Evolutionary conservation across 1,284 basidiomycete species (phyloP).

Genomic region (Pyrrhoderma lamaoense): DNA sequence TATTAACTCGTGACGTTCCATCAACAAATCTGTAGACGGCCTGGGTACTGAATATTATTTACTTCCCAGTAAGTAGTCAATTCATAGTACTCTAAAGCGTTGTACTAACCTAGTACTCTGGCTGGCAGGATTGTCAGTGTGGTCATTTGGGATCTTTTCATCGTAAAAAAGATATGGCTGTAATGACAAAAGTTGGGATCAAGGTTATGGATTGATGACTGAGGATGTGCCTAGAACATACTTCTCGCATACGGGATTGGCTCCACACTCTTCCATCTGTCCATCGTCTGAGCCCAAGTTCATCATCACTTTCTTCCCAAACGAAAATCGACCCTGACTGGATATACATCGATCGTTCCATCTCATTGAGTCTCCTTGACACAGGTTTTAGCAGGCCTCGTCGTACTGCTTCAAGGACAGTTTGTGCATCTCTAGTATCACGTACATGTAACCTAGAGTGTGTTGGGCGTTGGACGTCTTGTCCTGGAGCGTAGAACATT

Average conservation of each 20-base stretch:
- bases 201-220: conserved; percentile 10
- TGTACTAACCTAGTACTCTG: conserved; percentile 34
- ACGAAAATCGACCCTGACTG: conserved; percentile 56
- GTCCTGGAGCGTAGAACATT: conserved; percentile 34
- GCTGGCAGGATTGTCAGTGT: conserved; percentile 27
- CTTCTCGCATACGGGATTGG: conserved; percentile 58
- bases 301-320: conserved; percentile 60
- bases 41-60: conserved; percentile 27
- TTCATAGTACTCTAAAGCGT: background rate
- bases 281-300: conserved; percentile 52
- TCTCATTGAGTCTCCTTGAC: conserved; percentile 48
- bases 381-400: conserved; percentile 44
- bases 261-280: conserved; percentile 63
- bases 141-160: conserved; percentile 46
- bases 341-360: conserved; percentile 48
- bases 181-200: conserved; percentile 16
- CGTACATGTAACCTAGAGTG: conserved; percentile 55
- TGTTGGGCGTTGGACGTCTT: conserved; percentile 49
- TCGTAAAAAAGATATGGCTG: conserved; percentile 64
- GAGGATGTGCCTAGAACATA: conserved; percentile 22
- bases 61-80: background rate
- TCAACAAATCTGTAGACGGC: conserved; percentile 51
- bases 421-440: conserved; percentile 55
- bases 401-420: conserved; percentile 51
- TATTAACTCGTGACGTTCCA: conserved; percentile 39